Conservation (phyloP, 2,329 filamentous ascomycete species). For the Zalaria obscura region DNA sequence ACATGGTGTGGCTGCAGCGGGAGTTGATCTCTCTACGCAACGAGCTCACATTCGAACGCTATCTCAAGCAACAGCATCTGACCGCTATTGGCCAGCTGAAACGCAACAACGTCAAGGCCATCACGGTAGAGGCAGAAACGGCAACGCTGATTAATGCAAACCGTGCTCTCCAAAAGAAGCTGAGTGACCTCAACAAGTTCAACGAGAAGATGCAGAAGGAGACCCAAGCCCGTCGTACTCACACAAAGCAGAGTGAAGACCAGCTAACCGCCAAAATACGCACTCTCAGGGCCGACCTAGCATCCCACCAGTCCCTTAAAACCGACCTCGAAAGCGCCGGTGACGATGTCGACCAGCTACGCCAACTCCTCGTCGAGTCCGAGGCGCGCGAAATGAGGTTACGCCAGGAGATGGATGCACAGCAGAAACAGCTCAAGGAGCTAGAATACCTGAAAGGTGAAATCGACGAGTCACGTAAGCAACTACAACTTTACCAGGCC, state of each 20-base stretch:
- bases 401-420: conserved; percentile 48
- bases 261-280: conserved; percentile 55
- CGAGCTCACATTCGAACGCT: conserved; percentile 70
- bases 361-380: conserved; percentile 45
- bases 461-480: conserved; percentile 44
- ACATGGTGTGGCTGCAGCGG: conserved; percentile 47
- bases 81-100: conserved; percentile 68
- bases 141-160: conserved; percentile 70
- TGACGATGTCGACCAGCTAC: conserved; percentile 50
- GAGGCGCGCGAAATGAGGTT: conserved; percentile 54
- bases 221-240: conserved; percentile 53
- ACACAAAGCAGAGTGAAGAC: conserved; percentile 66
- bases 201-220: conserved; percentile 60
- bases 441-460: conserved; percentile 45
- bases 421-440: conserved; percentile 47
- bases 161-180: conserved; percentile 54
- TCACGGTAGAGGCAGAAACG: conserved; percentile 66
- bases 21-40: conserved; percentile 66
- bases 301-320: conserved; percentile 38
- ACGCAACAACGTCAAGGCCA: conserved; percentile 59
- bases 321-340: conserved; percentile 44
- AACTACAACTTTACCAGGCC: conserved; percentile 49
- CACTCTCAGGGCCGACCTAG: conserved; percentile 53
- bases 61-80: conserved; percentile 71
- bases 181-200: conserved; percentile 57